Base-by-base conservation (phyloP, 495 filamentous ascomycete species). In the Sordaria brevicollis region DNA sequence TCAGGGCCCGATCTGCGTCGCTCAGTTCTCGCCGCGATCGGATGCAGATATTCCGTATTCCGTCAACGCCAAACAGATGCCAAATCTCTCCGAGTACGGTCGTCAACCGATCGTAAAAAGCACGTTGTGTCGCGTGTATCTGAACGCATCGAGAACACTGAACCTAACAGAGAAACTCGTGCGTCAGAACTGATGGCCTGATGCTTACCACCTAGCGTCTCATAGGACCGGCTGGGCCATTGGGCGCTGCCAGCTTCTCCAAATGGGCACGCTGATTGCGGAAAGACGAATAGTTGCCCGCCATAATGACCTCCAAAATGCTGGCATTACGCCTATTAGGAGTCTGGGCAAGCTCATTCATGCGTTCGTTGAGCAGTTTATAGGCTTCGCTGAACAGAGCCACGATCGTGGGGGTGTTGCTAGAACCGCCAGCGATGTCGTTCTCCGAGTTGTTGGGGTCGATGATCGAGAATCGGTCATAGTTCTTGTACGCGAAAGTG, bases 391-490 rank as follows among this genome's bases (percentile, higher is more conserved):
- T 76, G 78, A 98, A 98, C 9, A 80, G 75, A 6, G 80, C 70
- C 54, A 91, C 80, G 38, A 99, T 91, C 17, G 82, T 75, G 0
- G 73, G 35, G 21, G 89, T 89, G 65, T 91, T 89, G 38, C 78
- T 84, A 3, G 92, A 93, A 1, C 93, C 93, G 13, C 92, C 91
- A 2, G 94, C 87, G 15, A 99, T 93, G 72, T 98, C 93, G 74
- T 97, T 97, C 17, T 81, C 80, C 0, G 85, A 79, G 67, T 90
- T 89, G 76, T 98, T 97, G 0, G 95, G 95, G 76, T 99, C 96
- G 67, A 94, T 88, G 71, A 98, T 96, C 3, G 86, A 89, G 7
- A 97, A 81, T 15, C 85, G 77, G 34, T 82, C 78, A 67, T 84
- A 82, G 69, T 87, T 81, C 54, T 83, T 82, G 76, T 87, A 84